Conservation (phyloP, 352 stramenopile species). For the Pythium brachiatum region DNA sequence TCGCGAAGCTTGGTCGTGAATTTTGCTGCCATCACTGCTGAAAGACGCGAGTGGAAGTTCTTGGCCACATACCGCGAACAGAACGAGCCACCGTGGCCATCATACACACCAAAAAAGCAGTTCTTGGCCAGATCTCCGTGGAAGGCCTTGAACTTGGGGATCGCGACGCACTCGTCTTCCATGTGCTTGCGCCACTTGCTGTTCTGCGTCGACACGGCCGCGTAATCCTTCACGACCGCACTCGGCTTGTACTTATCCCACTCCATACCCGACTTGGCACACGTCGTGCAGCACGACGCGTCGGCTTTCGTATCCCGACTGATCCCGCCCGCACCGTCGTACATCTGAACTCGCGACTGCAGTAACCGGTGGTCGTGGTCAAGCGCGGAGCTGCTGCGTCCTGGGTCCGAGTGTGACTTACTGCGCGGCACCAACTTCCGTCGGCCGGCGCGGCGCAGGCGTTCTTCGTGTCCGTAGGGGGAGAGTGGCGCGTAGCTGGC, state of each 20-base stretch:
- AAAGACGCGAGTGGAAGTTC: slow-evolving; percentile 61
- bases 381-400: neutral
- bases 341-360: slow-evolving; percentile 9
- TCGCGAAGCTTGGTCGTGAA: slow-evolving; percentile 36
- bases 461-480: slow-evolving; percentile 12
- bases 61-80: slow-evolving; percentile 76
- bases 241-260: slow-evolving; percentile 40
- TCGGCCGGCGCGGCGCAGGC: slow-evolving; percentile 10
- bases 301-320: neutral
- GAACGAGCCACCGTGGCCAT: slow-evolving; percentile 78
- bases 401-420: slow-evolving; percentile 21
- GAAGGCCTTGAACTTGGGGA: slow-evolving; percentile 63
- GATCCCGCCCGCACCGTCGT: neutral
- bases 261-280: slow-evolving; percentile 18
- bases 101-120: slow-evolving; percentile 83
- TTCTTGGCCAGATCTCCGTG: slow-evolving; percentile 54
- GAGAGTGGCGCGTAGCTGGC: slow-evolving; percentile 12
- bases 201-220: slow-evolving; percentile 77
- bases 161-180: slow-evolving; percentile 82
- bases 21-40: slow-evolving; percentile 40
- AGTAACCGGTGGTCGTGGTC: slow-evolving; percentile 4
- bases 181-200: slow-evolving; percentile 76
- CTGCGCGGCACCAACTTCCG: slow-evolving; percentile 13
- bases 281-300: slow-evolving; percentile 16
- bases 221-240: slow-evolving; percentile 61